Evolutionary conservation across 139 green algal genomes (phyloP).

Genomic region (Coelastrella sp.): DNA sequence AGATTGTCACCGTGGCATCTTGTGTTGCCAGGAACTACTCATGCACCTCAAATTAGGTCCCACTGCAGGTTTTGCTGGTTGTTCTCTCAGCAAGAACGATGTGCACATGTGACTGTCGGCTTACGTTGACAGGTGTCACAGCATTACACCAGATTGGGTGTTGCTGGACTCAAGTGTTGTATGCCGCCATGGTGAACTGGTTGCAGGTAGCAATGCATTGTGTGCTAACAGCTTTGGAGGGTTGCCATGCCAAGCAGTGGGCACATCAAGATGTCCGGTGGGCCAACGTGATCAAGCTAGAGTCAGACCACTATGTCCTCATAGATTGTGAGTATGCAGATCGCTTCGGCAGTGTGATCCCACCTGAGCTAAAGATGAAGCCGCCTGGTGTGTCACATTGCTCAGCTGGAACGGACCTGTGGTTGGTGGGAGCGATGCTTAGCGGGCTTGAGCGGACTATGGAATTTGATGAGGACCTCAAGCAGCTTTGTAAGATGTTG

Average conservation of each 20-base stretch:
- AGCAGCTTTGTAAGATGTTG: not conserved
- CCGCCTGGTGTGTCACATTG: not conserved
- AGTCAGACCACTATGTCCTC: not conserved
- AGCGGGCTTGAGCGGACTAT: not conserved
- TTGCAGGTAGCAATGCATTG: too few species aligned
- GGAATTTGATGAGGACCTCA: not conserved
- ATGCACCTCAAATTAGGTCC: not conserved
- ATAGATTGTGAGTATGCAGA: not conserved
- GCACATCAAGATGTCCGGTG: not conserved
- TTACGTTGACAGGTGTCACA: not conserved
- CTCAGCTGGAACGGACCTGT: not conserved
- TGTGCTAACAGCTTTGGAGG: not conserved
- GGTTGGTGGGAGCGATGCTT: not conserved
- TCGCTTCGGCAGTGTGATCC: not conserved
- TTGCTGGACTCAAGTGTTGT: not conserved
- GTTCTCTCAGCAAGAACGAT: not conserved
- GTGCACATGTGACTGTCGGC: not conserved
- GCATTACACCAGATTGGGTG: not conserved
- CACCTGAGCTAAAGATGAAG: not conserved
- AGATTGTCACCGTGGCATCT: not conserved
- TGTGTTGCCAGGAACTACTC: not conserved
- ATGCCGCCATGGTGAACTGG: not conserved
- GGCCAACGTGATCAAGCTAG: not conserved
- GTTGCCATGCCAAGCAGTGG: not conserved
- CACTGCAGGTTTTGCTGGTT: not conserved